Base-by-base conservation (phyloP, 169 alveolate genomes). In the Plasmodium chabaudi region DNA sequence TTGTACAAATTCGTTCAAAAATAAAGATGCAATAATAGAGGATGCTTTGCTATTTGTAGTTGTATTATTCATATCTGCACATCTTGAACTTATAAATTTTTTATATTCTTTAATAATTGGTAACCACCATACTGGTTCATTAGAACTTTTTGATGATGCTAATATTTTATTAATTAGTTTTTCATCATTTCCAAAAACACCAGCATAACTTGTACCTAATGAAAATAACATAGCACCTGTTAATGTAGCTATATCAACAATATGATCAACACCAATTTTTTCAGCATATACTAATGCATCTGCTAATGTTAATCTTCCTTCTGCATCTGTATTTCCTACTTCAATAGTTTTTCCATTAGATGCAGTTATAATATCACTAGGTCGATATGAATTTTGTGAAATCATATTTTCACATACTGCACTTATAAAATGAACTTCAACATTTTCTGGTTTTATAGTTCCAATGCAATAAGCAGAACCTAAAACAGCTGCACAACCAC, bases 311-410 rank as follows among this genome's bases (percentile, higher is more conserved):
- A 98, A 95, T 69, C 99, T 93, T 7, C 99, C 99, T 90, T 98
- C 99, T 19, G 99, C 99, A 93, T 98, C 99, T 27, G 99, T 98
- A 90, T 98, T 97, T 13, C 96, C 95, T 42, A 98, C 96, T 94
- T 98, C 98, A 34, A 98, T 97, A 15, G 99, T 97, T 55, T 96
- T 92, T 10, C 99, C 99, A 88, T 97, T 97, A 71, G 97, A 95
- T 13, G 98, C 97, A 5, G 96, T 94, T 17, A 98, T 87, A 17
- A 98, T 95, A 82, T 98, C 99, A 13, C 98, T 97, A 19, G 99
- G 99, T 67, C 98, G 88, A 93, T 97, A 97, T 3, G 99, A 84
- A 27, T 93, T 92, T 19, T 93, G 70, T 27, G 96, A 96, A 21
- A 98, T 94, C 93, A 97, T 93, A 94, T 98, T 98, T 88, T 98